Conservation (phyloP, 2,329 filamentous ascomycete species). For the Exutisphaerella laricina region DNA sequence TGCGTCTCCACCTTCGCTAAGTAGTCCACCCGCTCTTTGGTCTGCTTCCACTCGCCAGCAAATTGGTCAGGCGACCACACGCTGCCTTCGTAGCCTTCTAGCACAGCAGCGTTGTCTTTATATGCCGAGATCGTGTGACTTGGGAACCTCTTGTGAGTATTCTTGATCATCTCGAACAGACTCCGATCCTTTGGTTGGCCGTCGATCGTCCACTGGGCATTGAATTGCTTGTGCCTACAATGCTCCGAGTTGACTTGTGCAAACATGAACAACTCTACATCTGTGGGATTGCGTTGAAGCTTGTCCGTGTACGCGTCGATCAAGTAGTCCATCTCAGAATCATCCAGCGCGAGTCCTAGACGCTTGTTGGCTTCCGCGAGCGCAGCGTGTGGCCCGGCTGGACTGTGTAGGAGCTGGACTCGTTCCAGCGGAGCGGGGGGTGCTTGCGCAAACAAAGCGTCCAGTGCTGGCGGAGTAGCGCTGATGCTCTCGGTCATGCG, state of each 20-base stretch:
- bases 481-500: conserved; percentile 89
- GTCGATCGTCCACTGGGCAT: conserved; percentile 93
- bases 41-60: conserved; percentile 82
- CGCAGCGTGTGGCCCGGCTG: conserved; percentile 59
- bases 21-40: conserved; percentile 79
- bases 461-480: conserved; percentile 60
- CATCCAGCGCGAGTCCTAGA: conserved; percentile 79
- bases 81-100: conserved; percentile 64
- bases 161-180: conserved; percentile 92
- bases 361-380: conserved; percentile 78
- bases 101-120: conserved; percentile 94
- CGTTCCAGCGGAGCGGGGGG: conserved; percentile 61
- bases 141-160: conserved; percentile 76
- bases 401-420: conserved; percentile 55
- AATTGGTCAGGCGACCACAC: conserved; percentile 85
- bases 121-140: conserved; percentile 89
- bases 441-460: conserved; percentile 71
- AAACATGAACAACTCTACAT: conserved; percentile 99
- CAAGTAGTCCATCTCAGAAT: conserved; percentile 86
- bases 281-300: conserved; percentile 64
- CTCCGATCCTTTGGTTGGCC: conserved; percentile 71
- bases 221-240: conserved; percentile 86
- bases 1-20: conserved; percentile 96
- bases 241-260: conserved; percentile 99
- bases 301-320: conserved; percentile 71